phyloP scores from a whole-genome alignment of 345 rosid species.

The Dipteronia dyeriana region DNA sequence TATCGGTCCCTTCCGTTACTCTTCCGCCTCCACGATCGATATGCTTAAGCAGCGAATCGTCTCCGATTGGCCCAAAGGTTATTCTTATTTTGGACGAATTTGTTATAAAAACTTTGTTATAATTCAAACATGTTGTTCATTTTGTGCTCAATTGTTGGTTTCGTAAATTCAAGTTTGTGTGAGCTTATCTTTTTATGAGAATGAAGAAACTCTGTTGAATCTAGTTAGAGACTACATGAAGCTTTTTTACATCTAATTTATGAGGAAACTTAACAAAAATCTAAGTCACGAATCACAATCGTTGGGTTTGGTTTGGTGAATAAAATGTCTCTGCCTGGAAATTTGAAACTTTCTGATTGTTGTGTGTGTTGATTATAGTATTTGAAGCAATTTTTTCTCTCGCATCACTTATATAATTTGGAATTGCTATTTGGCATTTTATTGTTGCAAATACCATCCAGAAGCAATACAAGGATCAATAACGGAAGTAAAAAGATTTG shows the following conservation, averaged over 20 bases:
- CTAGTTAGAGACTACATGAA: neutral
- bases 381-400: neutral
- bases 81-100: neutral
- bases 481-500: neutral
- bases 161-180: neutral
- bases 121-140: neutral
- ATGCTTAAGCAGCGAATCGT: slow-evolving; percentile 86
- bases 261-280: neutral
- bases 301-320: neutral
- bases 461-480: neutral
- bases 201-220: neutral
- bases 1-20: slow-evolving; percentile 87
- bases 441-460: neutral
- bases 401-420: neutral
- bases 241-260: neutral
- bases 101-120: neutral
- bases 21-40: slow-evolving; percentile 80
- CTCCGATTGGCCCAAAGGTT: slow-evolving; percentile 97
- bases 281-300: neutral
- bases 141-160: neutral
- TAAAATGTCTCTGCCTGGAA: neutral
- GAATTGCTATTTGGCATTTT: neutral
- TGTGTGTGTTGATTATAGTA: neutral
- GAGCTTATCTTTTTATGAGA: neutral
- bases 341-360: neutral